Percentiles rank a stretch among this genome's conserved stretches.
phyloP scores from a whole-genome alignment of 352 stramenopile genomes.

The Phytophthora citricola region DNA sequence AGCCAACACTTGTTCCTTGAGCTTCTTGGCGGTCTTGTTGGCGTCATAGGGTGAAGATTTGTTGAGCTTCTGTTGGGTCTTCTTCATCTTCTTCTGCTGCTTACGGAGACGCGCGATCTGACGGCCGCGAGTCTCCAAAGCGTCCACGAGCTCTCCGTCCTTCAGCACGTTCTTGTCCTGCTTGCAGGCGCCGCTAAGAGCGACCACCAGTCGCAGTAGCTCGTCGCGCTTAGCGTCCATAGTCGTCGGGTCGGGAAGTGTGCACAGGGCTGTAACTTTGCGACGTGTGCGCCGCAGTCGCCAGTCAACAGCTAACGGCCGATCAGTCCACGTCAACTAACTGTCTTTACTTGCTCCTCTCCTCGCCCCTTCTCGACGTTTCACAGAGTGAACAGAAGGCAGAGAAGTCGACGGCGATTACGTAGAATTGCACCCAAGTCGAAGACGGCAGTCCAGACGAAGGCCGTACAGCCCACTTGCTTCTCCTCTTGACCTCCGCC shows the following conservation, averaged over 20 bases:
- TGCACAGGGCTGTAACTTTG: not conserved
- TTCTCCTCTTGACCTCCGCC: not conserved
- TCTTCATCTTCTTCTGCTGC: slow-evolving; percentile 38
- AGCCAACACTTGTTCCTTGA: slow-evolving; percentile 36
- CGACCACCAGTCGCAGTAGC: slow-evolving; percentile 54
- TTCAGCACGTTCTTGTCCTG: slow-evolving; percentile 72
- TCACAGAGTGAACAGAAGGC: slow-evolving; percentile 15
- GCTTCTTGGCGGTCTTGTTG: slow-evolving; percentile 51
- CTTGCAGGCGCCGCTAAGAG: slow-evolving; percentile 66
- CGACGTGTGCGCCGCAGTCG: slow-evolving; percentile 6
- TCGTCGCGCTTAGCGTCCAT: slow-evolving; percentile 43
- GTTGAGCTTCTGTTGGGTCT: slow-evolving; percentile 22
- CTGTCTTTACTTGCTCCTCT: slow-evolving; percentile 13
- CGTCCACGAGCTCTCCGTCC: slow-evolving; percentile 70
- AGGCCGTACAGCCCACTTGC: no score
- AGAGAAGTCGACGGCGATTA: slow-evolving; percentile 18
- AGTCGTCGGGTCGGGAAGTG: slow-evolving; percentile 11
- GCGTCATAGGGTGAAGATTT: slow-evolving; percentile 10
- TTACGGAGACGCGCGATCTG: slow-evolving; percentile 56
- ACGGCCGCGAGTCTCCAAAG: slow-evolving; percentile 59
- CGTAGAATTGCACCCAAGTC: slow-evolving; percentile 21
- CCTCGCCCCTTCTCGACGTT: slow-evolving; percentile 18
- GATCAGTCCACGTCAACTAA: slow-evolving; percentile 10
- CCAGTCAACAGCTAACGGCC: slow-evolving; percentile 2
- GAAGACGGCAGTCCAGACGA: no score